phyloP scores from a whole-genome alignment of 805 yeast genomes.

The Ogataea thermomethanolica region DNA sequence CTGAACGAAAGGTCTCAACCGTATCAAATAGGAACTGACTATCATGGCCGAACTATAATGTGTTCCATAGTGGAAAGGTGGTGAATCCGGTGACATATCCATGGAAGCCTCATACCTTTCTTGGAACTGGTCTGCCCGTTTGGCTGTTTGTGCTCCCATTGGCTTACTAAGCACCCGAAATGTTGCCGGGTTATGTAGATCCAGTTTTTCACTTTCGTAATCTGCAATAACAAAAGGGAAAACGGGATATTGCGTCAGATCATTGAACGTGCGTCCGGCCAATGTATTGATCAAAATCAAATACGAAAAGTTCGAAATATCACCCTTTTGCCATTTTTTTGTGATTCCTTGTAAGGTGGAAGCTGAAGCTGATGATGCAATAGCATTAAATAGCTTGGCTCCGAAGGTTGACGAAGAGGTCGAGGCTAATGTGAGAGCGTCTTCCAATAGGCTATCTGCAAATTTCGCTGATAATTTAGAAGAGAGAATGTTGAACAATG shows the following conservation, averaged over 20 bases:
- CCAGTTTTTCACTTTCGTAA: conserved; percentile 67
- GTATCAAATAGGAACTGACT: conserved; percentile 73
- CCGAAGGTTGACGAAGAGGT: conserved; percentile 33
- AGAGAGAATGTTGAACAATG: conserved; percentile 47
- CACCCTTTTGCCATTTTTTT: conserved; percentile 70
- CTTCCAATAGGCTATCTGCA: conserved; percentile 52
- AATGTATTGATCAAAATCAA: conserved; percentile 75
- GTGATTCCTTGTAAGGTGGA: conserved; percentile 47
- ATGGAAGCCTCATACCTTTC: conserved; percentile 72
- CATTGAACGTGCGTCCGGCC: conserved; percentile 88
- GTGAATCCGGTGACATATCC: conserved; percentile 49
- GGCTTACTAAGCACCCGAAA: conserved; percentile 81
- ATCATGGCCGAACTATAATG: conserved; percentile 95
- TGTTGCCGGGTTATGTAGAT: conserved; percentile 55
- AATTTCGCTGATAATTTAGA: conserved; percentile 47
- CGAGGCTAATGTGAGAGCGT: conserved; percentile 50
- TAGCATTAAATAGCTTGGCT: conserved; percentile 43
- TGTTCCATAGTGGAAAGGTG: conserved; percentile 89
- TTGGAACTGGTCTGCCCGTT: conserved; percentile 57
- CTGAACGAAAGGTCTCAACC: conserved; percentile 77
- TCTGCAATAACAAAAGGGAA: conserved; percentile 92
- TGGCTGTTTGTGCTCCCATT: conserved; percentile 80
- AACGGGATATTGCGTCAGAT: conserved; percentile 84
- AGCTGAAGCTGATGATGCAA: conserved; percentile 25
- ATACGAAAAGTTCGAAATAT: conserved; percentile 79